Conservation (phyloP, 2,329 filamentous ascomycete genomes). For the Lasiodiplodia citricola region DNA sequence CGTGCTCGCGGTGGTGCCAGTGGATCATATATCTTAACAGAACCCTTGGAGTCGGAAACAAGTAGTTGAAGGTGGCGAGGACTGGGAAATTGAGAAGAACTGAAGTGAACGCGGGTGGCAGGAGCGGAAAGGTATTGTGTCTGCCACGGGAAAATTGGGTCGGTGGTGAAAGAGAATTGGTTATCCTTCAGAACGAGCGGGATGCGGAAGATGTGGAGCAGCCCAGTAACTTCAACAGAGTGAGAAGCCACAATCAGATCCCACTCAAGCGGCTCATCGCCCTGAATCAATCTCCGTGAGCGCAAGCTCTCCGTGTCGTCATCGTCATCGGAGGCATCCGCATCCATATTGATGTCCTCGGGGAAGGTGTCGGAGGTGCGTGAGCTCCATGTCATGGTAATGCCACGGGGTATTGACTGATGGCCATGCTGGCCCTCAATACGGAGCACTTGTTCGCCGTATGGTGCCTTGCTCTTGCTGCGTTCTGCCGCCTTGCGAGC, state of each 20-base stretch:
- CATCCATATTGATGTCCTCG: conserved; percentile 42
- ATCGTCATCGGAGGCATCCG: conserved; percentile 34
- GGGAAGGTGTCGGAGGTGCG: conserved; percentile 26
- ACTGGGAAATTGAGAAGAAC: conserved; percentile 58
- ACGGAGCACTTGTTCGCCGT: conserved; percentile 54
- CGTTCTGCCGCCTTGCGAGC: conserved; percentile 43
- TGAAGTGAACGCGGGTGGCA: conserved; percentile 59
- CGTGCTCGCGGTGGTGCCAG: conserved; percentile 45
- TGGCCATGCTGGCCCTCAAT: conserved; percentile 55
- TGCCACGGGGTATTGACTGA: conserved; percentile 56
- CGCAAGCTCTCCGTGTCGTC: conserved; percentile 28
- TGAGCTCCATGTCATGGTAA: conserved; percentile 60
- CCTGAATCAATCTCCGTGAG: conserved; percentile 20
- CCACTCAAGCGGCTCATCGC: conserved; percentile 40
- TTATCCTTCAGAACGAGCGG: conserved; percentile 39
- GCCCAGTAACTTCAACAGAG: conserved; percentile 46
- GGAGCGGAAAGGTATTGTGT: conserved; percentile 56
- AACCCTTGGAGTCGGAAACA: conserved; percentile 60
- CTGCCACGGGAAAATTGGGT: conserved; percentile 50
- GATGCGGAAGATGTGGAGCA: conserved; percentile 50
- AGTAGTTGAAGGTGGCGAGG: conserved; percentile 60
- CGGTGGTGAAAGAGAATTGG: conserved; percentile 44
- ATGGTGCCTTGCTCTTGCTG: conserved; percentile 36
- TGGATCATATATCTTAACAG: conserved; percentile 63
- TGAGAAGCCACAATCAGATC: conserved; percentile 50